These are phyloP conservation scores for Cercospora sesami DNA, from an alignment of 2,329 filamentous ascomycete species.

Conservation along the genomic window DNA sequence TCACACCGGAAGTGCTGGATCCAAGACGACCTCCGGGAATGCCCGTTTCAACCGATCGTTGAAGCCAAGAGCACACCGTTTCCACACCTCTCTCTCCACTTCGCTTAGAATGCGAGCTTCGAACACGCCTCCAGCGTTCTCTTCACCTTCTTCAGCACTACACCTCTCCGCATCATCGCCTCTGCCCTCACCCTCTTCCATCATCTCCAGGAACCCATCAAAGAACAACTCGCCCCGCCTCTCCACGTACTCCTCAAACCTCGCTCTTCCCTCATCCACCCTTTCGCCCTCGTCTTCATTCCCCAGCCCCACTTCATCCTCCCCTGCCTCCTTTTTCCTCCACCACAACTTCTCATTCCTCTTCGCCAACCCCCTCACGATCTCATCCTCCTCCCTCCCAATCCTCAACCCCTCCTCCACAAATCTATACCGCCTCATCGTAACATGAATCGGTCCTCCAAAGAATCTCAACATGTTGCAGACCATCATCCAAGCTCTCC, in stretches of 20 bases:
- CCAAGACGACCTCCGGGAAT: neutral
- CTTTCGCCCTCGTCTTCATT: neutral
- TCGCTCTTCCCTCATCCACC: neutral
- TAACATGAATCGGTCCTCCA: neutral
- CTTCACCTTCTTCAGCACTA: neutral
- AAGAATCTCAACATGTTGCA: neutral
- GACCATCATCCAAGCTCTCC: neutral
- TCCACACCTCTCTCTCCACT: neutral
- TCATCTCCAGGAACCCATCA: neutral
- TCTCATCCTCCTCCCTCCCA: neutral
- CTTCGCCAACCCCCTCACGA: neutral
- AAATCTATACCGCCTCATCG: neutral
- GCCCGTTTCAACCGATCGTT: neutral
- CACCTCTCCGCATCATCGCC: neutral
- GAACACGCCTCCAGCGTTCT: neutral
- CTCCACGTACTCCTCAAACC: neutral
- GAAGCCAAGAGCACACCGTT: neutral
- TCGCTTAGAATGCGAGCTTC: neutral
- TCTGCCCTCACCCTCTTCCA: neutral
- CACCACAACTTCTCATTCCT: neutral
- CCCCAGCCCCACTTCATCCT: neutral
- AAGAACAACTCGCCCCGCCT: neutral
- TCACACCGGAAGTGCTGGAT: neutral
- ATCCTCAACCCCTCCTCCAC: neutral
- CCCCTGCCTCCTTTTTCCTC: neutral